These are phyloP conservation scores for Neurospora sp. DNA, from an alignment of 495 filamentous ascomycete genomes.

Conservation along the genomic window DNA sequence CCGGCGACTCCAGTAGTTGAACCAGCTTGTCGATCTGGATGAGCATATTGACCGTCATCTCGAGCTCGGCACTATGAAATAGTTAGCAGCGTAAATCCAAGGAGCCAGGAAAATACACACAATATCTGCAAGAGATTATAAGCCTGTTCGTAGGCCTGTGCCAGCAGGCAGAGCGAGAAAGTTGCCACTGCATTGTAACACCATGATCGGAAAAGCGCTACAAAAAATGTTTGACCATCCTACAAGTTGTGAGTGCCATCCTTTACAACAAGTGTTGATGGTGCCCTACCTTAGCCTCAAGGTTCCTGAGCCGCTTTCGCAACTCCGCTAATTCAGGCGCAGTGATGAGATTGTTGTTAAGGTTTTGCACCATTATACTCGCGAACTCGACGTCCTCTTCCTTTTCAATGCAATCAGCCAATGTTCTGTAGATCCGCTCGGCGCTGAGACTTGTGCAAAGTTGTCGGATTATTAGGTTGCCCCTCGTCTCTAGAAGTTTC, in stretches of 20 bases:
- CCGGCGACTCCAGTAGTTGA: conserved; percentile 92
- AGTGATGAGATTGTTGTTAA: conserved; percentile 98
- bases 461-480: conserved; percentile 93
- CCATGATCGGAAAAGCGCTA: conserved; percentile 90
- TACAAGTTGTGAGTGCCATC: conserved; percentile 24
- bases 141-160: conserved; percentile 97
- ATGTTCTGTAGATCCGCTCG: conserved; percentile 89
- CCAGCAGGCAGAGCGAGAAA: conserved; percentile 89
- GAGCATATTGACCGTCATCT: conserved; percentile 98
- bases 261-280: not conserved
- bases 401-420: conserved; percentile 95
- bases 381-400: conserved; percentile 98
- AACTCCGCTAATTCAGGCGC: conserved; percentile 89
- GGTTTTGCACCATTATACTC: conserved; percentile 98
- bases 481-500: conserved; percentile 79
- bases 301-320: conserved; percentile 77
- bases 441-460: conserved; percentile 86
- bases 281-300: conserved; percentile 64
- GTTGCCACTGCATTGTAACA: conserved; percentile 98
- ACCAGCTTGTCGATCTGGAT: conserved; percentile 99
- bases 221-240: conserved; percentile 93
- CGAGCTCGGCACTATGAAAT: conserved; percentile 69
- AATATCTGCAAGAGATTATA: conserved; percentile 96
- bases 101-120: conserved; percentile 35
- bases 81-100: conserved; percentile 5